phyloP scores from a whole-genome alignment of 495 filamentous ascomycete genomes.

The Beverwykella pulmonaria region DNA sequence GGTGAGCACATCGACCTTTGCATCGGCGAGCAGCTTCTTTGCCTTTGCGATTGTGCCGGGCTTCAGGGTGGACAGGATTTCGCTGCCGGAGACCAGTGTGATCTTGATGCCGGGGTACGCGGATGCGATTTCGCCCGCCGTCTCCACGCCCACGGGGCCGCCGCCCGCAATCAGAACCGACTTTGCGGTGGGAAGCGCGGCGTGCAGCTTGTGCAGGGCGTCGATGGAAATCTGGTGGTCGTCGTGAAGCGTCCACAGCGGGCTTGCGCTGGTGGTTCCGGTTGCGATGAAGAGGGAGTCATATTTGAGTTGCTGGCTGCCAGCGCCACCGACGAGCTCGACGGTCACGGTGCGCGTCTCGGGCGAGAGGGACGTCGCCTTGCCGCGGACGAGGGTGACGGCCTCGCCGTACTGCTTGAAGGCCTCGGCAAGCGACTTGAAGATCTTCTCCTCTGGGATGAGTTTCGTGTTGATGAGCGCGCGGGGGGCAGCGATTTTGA shows the following conservation, averaged over 20 bases:
- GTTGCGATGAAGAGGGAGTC: slow-evolving; percentile 51
- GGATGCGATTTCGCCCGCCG: slow-evolving; percentile 24
- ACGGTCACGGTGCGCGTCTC: slow-evolving; percentile 42
- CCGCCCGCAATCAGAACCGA: slow-evolving; percentile 46
- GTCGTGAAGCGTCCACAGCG: slow-evolving; percentile 41
- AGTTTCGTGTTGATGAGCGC: slow-evolving; percentile 43
- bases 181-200: slow-evolving; percentile 43
- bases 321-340: not conserved
- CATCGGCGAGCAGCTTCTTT: slow-evolving; percentile 45
- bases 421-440: slow-evolving; percentile 41
- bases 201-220: slow-evolving; percentile 38
- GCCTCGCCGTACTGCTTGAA: slow-evolving; percentile 45
- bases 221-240: slow-evolving; percentile 33
- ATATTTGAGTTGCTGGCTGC: slow-evolving; percentile 42
- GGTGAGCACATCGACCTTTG: slow-evolving; percentile 51
- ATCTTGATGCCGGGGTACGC: slow-evolving; percentile 44
- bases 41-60: slow-evolving; percentile 43
- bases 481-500: slow-evolving; percentile 45
- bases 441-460: slow-evolving; percentile 42
- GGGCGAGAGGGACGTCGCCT: slow-evolving; percentile 45
- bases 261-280: slow-evolving; percentile 38
- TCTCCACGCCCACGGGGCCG: slow-evolving; percentile 45
- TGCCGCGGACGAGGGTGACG: slow-evolving; percentile 48
- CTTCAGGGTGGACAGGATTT: slow-evolving; percentile 51
- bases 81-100: slow-evolving; percentile 47